Base-by-base conservation (phyloP, 495 filamentous ascomycete genomes). In the Hypoxylon fuscum region DNA sequence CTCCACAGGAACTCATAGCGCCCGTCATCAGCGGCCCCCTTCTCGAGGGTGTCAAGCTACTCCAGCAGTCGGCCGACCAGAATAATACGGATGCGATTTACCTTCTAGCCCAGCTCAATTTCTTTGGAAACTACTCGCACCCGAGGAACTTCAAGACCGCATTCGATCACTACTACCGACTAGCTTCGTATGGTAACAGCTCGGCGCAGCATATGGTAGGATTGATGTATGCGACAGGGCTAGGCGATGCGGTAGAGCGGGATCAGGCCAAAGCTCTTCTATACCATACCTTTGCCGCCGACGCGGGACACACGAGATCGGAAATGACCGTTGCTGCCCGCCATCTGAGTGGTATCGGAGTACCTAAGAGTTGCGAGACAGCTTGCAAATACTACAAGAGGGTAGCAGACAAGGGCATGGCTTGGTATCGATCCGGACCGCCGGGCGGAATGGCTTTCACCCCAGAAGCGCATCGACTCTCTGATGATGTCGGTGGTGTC, bases 161-260 rank as follows among this genome's bases (percentile, higher is more conserved):
- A 0, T 97, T 97, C 71, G 75, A 83, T 46, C 84, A 90, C 75
- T 99, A 97, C 68, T 81, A 90, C 53, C 79, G 87, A 47, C 82
- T 98, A 5, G 92, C 96, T 1, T 82, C 82, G 35, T 69, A 88
- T 50, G 96, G 94, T 20, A 98, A 99, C 72, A 87, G 82, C 67
- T 92, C 96, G 17, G 95, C 96, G 0, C 92, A 96, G 74, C 86
- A 94, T 73, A 96, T 98, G 92, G 68, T 99, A 31, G 96, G 94
- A 1, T 88, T 99, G 59, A 93, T 98, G 87, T 95, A 98, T 75
- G 92, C 92, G 34, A 98, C 96, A 8, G 95, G 96, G 1, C 81
- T 98, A 56, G 93, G 90, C 6, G 88, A 85, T 25, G 87, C 85
- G 1, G 92, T 97, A 18, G 84, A 92, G 74, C 85, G 85, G 21